Conservation (phyloP, 1,284 basidiomycete genomes). For the Ustilago vetiveriae region DNA sequence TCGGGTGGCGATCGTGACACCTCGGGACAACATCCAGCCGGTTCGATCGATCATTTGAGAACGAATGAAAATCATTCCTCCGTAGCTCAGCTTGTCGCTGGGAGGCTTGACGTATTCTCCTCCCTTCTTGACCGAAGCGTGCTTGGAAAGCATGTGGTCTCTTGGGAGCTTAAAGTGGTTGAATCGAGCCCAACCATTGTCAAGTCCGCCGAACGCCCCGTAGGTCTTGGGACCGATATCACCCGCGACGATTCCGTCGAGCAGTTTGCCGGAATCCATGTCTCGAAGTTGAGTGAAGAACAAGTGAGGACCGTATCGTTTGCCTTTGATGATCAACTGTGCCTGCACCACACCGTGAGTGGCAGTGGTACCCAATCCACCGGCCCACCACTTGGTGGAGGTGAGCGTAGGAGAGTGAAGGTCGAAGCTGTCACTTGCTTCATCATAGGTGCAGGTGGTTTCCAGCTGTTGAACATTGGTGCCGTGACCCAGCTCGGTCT, state of each 20-base stretch:
- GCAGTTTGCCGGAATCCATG: slow-evolving; percentile 73
- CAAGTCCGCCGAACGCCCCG: slow-evolving; percentile 72
- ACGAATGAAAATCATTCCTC: slow-evolving; percentile 71
- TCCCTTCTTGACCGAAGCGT: slow-evolving; percentile 76
- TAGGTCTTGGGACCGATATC: slow-evolving; percentile 76
- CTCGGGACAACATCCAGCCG: slow-evolving; percentile 75
- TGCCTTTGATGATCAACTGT: slow-evolving; percentile 76
- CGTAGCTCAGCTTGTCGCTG: slow-evolving; percentile 79
- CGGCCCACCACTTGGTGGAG: slow-evolving; percentile 81
- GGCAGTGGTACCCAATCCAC: slow-evolving; percentile 77
- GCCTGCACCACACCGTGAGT: slow-evolving; percentile 84
- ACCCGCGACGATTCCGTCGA: slow-evolving; percentile 77
- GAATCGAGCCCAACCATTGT: slow-evolving; percentile 78
- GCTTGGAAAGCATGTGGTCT: slow-evolving; percentile 79
- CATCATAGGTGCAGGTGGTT: slow-evolving; percentile 80
- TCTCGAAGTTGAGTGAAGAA: slow-evolving; percentile 72
- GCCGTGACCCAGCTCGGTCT: slow-evolving; percentile 75
- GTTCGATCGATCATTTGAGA: slow-evolving; percentile 72
- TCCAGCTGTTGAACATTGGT: slow-evolving; percentile 71
- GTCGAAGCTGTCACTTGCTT: slow-evolving; percentile 76
- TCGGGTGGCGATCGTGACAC: slow-evolving; percentile 77
- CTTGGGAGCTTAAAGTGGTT: slow-evolving; percentile 78
- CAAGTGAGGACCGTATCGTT: slow-evolving; percentile 78
- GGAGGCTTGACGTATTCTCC: slow-evolving; percentile 77
- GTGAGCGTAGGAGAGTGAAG: slow-evolving; percentile 80